These are phyloP conservation scores for Hibiscus mutabilis DNA, from an alignment of 345 rosid species.

Conservation along the genomic window DNA sequence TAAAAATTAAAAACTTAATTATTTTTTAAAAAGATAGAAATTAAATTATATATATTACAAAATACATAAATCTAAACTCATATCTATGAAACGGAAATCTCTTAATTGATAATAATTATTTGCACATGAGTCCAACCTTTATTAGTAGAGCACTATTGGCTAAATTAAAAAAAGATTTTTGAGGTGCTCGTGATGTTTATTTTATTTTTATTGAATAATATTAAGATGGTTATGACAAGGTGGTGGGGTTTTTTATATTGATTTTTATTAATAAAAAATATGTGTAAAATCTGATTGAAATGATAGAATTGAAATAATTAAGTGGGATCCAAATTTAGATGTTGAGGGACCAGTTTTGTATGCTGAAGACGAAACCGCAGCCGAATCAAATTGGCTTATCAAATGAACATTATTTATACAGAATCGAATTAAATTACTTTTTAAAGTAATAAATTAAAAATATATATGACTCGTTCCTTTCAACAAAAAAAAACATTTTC, in stretches of 20 bases:
- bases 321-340: not conserved
- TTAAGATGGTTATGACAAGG: not conserved
- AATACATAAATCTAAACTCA: too few species aligned
- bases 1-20: too few species aligned
- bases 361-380: not conserved
- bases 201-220: not conserved
- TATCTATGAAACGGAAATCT: too few species aligned
- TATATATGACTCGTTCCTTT: too few species aligned
- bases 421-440: too few species aligned
- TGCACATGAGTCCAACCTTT: too few species aligned
- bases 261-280: not conserved
- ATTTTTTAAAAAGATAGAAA: too few species aligned
- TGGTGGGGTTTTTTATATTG: not conserved
- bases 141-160: not conserved
- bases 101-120: too few species aligned
- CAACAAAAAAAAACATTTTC: too few species aligned
- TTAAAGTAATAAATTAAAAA: too few species aligned
- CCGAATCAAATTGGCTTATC: constrained; percentile 1
- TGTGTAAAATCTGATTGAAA: not conserved
- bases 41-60: too few species aligned
- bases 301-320: not conserved
- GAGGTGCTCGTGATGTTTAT: not conserved
- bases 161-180: not conserved
- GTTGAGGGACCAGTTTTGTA: not conserved
- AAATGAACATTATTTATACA: not conserved